These are phyloP conservation scores for Aspergillus terreus DNA, from an alignment of 2,329 filamentous ascomycete species.

Conservation along the genomic window DNA sequence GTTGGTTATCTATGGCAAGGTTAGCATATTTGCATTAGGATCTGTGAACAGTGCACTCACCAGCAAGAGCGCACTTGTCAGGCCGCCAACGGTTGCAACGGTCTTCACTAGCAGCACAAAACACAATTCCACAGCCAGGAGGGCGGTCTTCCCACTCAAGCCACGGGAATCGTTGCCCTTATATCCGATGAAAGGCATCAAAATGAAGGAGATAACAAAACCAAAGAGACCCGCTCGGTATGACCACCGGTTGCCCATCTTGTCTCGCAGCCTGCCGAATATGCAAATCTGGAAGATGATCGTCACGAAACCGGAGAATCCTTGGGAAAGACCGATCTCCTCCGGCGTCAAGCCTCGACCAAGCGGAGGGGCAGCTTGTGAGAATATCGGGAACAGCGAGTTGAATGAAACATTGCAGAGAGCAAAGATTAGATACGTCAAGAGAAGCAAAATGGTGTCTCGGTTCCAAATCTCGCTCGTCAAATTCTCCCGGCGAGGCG, in stretches of 20 bases:
- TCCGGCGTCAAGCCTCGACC: constrained; percentile 72
- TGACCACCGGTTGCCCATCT: constrained; percentile 78
- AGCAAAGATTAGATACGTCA: constrained; percentile 90
- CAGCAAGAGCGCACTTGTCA: constrained; percentile 84
- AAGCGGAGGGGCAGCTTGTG: constrained; percentile 67
- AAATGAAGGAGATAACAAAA: constrained; percentile 74
- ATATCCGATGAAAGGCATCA: constrained; percentile 90
- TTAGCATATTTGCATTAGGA: background rate
- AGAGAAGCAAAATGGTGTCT: constrained; percentile 75
- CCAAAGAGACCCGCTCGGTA: constrained; percentile 76
- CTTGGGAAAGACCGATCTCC: constrained; percentile 81
- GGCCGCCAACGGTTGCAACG: constrained; percentile 79
- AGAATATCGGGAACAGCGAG: constrained; percentile 91
- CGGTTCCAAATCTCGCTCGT: constrained; percentile 66
- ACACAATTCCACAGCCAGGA: constrained; percentile 79
- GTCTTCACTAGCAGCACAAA: constrained; percentile 81
- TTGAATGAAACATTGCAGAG: constrained; percentile 94
- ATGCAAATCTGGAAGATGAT: constrained; percentile 86
- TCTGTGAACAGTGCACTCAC: constrained; percentile 49
- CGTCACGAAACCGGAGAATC: constrained; percentile 77
- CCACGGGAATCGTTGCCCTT: constrained; percentile 58
- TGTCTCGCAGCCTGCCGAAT: constrained; percentile 73
- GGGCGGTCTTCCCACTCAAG: constrained; percentile 59
- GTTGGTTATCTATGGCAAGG: constrained; percentile 71
- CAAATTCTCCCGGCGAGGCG: constrained; percentile 47